A percentile compares a stretch with the other conserved stretches of the same genome.
phyloP scores from a whole-genome alignment of 2,329 filamentous ascomycete genomes.

The Colletotrichum nymphaeae region DNA sequence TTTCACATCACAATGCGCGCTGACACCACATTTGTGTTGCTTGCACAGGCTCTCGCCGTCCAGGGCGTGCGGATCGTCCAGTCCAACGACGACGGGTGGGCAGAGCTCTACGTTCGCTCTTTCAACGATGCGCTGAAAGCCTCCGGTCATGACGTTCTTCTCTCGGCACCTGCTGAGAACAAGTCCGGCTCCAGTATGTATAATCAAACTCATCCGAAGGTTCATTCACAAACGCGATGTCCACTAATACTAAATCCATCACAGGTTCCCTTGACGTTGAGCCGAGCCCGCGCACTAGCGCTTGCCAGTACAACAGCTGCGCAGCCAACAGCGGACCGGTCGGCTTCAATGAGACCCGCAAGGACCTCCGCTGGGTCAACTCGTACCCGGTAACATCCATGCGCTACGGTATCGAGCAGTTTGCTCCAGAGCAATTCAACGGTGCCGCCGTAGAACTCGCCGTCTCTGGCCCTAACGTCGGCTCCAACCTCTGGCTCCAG shows the following conservation, averaged over 20 bases:
- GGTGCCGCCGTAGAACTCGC: slow-evolving; percentile 68
- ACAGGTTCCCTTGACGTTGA: slow-evolving; percentile 61
- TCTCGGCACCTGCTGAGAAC: slow-evolving; percentile 75
- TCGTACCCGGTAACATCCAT: slow-evolving; percentile 75
- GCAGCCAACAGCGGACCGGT: slow-evolving; percentile 64
- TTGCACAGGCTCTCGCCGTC: slow-evolving; percentile 31
- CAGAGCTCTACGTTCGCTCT: slow-evolving; percentile 73
- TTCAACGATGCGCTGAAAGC: slow-evolving; percentile 66
- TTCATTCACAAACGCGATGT: slow-evolving; percentile 54
- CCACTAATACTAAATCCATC: slow-evolving; percentile 62
- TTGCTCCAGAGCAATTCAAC: slow-evolving; percentile 65
- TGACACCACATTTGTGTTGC: slow-evolving; percentile 22
- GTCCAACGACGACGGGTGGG: slow-evolving; percentile 81
- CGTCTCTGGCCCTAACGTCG: slow-evolving; percentile 73
- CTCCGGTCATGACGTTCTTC: slow-evolving; percentile 68
- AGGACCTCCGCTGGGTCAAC: slow-evolving; percentile 78
- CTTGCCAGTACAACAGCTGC: slow-evolving; percentile 74
- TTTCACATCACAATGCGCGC: slow-evolving; percentile 16
- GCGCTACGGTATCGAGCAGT: slow-evolving; percentile 69
- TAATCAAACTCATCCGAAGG: background rate
- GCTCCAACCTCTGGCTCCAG: slow-evolving; percentile 66
- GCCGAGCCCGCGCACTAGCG: slow-evolving; percentile 57
- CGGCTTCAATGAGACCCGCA: slow-evolving; percentile 66
- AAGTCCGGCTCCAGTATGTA: slow-evolving; percentile 61
- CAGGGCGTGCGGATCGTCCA: slow-evolving; percentile 59